Conservation (phyloP, 192 early-diverging fungal species). For the Coemansia sp. region DNA sequence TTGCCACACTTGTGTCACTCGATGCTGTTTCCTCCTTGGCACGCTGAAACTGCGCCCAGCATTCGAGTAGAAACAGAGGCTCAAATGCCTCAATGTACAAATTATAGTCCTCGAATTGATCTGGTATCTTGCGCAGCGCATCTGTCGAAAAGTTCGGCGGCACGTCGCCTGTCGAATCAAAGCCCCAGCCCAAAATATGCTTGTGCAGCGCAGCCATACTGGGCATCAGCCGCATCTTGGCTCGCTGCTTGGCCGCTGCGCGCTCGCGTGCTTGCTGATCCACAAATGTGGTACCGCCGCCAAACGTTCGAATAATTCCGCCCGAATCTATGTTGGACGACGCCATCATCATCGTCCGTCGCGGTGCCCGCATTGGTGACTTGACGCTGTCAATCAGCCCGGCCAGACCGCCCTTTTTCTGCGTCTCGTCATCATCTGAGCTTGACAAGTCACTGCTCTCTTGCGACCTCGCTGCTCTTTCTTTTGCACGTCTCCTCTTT, state of each 20-base stretch:
- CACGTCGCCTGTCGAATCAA: slow-evolving; percentile 54
- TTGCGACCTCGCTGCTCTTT: background rate
- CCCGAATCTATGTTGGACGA: background rate
- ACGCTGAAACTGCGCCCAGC: slow-evolving; percentile 79
- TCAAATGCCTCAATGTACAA: slow-evolving; percentile 73
- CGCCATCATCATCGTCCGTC: slow-evolving; percentile 24
- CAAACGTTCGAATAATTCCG: background rate
- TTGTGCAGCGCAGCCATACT: slow-evolving; percentile 61
- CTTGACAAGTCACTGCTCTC: slow-evolving; percentile 21
- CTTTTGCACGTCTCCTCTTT: background rate
- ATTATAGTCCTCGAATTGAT: slow-evolving; percentile 57
- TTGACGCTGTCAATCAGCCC: slow-evolving; percentile 27
- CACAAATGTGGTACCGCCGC: slow-evolving; percentile 4
- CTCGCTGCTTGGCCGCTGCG: slow-evolving; percentile 42
- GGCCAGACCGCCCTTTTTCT: slow-evolving; percentile 15
- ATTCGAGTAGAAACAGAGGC: slow-evolving; percentile 80
- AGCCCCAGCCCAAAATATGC: slow-evolving; percentile 64
- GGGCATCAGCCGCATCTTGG: slow-evolving; percentile 53
- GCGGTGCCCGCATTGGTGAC: slow-evolving; percentile 1
- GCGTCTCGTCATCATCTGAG: slow-evolving; percentile 25
- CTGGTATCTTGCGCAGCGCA: slow-evolving; percentile 55
- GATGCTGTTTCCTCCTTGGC: slow-evolving; percentile 61
- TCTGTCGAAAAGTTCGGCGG: slow-evolving; percentile 51
- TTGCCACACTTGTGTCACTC: slow-evolving; percentile 32
- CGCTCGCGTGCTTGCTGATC: slow-evolving; percentile 26